Evolutionary conservation across 202 grass and related monocot species (phyloP).

Genomic region (Cymbopogon flexuosus): DNA sequence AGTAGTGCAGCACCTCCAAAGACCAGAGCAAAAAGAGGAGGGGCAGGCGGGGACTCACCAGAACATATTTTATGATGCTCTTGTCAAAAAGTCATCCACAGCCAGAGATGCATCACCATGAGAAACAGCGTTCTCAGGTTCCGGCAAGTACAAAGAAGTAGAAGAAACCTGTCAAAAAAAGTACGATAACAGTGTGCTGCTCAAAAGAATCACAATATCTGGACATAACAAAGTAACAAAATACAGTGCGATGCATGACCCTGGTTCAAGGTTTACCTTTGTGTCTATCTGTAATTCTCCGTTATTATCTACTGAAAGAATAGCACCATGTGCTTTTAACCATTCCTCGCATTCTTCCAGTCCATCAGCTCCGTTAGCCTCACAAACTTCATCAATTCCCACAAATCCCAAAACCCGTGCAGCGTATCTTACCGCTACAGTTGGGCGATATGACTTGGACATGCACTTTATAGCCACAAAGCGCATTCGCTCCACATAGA

Average conservation of each 20-base stretch:
- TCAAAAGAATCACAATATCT: constrained; percentile 20
- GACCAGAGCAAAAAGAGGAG: background rate
- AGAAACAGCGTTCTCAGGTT: constrained; percentile 84
- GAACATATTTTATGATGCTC: constrained; percentile 39
- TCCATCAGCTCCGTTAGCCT: constrained; percentile 38
- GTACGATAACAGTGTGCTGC: background rate
- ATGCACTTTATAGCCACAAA: constrained; percentile 84
- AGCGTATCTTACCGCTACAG: constrained; percentile 58
- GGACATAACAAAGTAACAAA: background rate
- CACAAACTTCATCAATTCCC: constrained; percentile 38
- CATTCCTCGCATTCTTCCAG: constrained; percentile 77
- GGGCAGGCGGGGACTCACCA: background rate
- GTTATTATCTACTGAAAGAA: constrained; percentile 52
- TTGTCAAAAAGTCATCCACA: constrained; percentile 75
- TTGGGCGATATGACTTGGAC: constrained; percentile 74
- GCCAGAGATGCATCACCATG: constrained; percentile 90
- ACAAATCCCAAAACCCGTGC: constrained; percentile 65
- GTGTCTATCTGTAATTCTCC: constrained; percentile 70
- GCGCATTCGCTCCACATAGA: constrained; percentile 74
- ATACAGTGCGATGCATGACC: background rate
- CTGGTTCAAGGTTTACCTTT: constrained; percentile 52
- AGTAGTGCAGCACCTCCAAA: constrained; percentile 17
- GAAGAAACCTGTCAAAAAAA: constrained; percentile 50
- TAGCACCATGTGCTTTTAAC: constrained; percentile 78
- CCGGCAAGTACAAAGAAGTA: constrained; percentile 66